phyloP scores from a whole-genome alignment of 805 yeast species.

The Cyberlindnera euphorbiiphila region DNA sequence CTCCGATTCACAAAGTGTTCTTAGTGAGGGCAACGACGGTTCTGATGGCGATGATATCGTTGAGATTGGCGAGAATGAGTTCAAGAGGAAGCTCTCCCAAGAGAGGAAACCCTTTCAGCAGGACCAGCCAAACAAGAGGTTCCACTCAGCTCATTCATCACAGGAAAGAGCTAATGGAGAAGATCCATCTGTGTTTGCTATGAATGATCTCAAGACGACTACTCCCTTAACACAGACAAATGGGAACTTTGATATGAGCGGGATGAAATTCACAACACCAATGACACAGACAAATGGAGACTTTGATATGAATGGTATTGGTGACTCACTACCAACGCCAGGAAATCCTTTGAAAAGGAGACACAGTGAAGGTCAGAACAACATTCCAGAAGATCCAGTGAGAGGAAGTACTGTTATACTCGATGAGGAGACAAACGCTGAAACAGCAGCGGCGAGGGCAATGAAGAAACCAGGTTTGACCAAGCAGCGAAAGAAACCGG shows the following conservation, averaged over 20 bases:
- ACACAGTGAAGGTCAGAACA: not conserved
- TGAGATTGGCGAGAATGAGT: conserved; percentile 1
- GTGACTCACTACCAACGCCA: not conserved
- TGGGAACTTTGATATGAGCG: not conserved
- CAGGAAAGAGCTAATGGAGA: not conserved
- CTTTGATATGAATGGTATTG: conserved; percentile 1
- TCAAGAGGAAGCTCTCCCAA: not conserved
- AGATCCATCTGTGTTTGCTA: not conserved
- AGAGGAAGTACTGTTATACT: too few relatives aligned
- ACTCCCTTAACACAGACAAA: conserved; percentile 11
- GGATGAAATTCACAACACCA: not conserved
- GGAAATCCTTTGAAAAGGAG: not conserved
- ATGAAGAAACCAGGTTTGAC: too few relatives aligned
- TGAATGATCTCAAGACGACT: conserved; percentile 7
- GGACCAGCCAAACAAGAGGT: not conserved
- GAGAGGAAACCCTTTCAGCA: not conserved
- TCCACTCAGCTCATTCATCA: not conserved
- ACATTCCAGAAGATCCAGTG: too few relatives aligned
- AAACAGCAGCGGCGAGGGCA: too few relatives aligned
- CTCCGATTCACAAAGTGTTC: conserved; percentile 1
- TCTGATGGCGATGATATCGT: conserved; percentile 1
- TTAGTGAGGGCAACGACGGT: not conserved
- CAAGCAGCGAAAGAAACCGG: too few relatives aligned
- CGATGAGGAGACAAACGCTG: not conserved
- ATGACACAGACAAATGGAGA: conserved; percentile 4